Base-by-base conservation (phyloP, 2,329 filamentous ascomycete genomes). In the Davidsoniella neocaledoniae region DNA sequence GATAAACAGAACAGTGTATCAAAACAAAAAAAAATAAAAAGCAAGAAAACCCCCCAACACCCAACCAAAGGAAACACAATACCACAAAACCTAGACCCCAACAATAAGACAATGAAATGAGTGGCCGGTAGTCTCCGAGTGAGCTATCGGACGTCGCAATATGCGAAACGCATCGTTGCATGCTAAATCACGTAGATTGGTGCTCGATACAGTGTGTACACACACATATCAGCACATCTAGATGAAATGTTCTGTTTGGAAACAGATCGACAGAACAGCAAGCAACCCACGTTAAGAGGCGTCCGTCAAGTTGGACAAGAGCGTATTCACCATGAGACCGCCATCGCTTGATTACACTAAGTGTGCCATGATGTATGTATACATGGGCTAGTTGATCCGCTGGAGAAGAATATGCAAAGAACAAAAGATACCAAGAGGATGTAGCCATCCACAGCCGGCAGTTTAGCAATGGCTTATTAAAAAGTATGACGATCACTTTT, bases 1-100 rank as follows among this genome's bases (percentile, higher is more conserved):
- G 36, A 43, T 39, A 47, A 43, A 47, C 42, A 38, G 16, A 47
- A 33, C 49, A 43, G 44, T 47, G 45, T 41, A 42, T 36, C 39
- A 43, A 48, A 36, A 41, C 21, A 26, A 48, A 48, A 48, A 41
- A 42, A 14, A 37, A 37, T 17, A 2, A 33, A 36, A 36, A 9
- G n/a, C n/a, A n/a, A 2, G 10, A 36, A 4, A 50, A 41, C 25
- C 21, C 16, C 26, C 9, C 33, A 50, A 46, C 33, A 26, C 25
- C 29, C 23, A 46, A 36, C 25, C 12, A 49, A 21, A 49, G 26
- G 36, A 29, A 45, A 45, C 38, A 44, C 29, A 49, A 49, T 14
- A 43, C 5, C 10, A 44, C 43, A 36, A 6, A 46, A 29, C 39
- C 14, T 14, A 46, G 5, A 41, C 2, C 9, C 7, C 37, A 46